Evolutionary conservation across 176 grass and related monocot species (phyloP).

Genomic region (Aegilops tauschii): DNA sequence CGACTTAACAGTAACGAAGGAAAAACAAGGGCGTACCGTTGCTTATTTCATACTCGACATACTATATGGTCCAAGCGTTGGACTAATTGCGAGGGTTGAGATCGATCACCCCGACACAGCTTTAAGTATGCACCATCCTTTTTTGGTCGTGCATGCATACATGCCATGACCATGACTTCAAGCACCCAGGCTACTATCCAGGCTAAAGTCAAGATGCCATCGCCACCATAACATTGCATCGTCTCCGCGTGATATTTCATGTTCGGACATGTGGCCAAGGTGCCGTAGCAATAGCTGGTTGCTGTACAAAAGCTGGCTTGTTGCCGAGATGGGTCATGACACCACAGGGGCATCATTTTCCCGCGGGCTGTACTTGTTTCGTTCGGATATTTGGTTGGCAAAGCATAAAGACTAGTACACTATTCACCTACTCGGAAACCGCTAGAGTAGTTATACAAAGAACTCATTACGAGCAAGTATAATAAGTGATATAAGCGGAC

Average conservation of each 20-base stretch:
- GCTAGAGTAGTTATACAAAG: neutral
- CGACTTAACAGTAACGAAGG: neutral
- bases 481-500: too few species aligned
- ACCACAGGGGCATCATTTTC: neutral
- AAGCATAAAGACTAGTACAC: neutral
- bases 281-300: neutral
- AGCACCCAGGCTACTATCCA: neutral
- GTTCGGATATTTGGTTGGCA: neutral
- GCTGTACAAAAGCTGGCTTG: neutral
- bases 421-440: neutral
- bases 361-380: neutral
- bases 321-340: neutral
- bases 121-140: constrained; percentile 21
- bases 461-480: too few species aligned
- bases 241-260: neutral
- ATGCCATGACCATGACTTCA: neutral
- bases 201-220: constrained; percentile 9
- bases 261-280: neutral
- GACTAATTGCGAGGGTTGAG: neutral
- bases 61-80: neutral
- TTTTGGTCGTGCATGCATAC: constrained; percentile 3
- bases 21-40: neutral
- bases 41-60: neutral
- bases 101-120: neutral
- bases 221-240: neutral